Conservation (phyloP, 768 basidiomycete species). For the Tephrocybe sp. region DNA sequence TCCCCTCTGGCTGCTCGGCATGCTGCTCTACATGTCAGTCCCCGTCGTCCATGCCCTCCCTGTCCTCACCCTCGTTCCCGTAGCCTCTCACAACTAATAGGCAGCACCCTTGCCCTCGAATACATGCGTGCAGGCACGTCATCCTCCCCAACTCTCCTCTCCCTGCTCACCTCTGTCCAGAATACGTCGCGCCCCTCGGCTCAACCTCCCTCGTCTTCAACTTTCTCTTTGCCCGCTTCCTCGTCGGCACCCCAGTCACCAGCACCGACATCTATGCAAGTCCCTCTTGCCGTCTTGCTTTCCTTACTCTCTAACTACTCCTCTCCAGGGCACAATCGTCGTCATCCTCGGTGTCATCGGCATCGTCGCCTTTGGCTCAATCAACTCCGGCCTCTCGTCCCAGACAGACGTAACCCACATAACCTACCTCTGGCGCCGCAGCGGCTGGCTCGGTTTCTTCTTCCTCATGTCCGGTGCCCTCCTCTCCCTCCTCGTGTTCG, state of each 20-base stretch:
- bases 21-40: slow-evolving; percentile 88
- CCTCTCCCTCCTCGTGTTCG: slow-evolving; percentile 63
- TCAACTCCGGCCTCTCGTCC: slow-evolving; percentile 74
- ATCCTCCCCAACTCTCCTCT: not conserved
- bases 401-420: slow-evolving; percentile 77
- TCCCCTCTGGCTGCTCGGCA: slow-evolving; percentile 88
- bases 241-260: slow-evolving; percentile 85
- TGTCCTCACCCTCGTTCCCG: slow-evolving; percentile 13
- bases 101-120: slow-evolving; percentile 82
- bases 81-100: slow-evolving; percentile 83
- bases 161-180: slow-evolving; percentile 31
- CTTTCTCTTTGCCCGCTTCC: slow-evolving; percentile 89
- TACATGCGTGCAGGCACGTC: slow-evolving; percentile 80
- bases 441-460: slow-evolving; percentile 92
- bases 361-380: slow-evolving; percentile 84
- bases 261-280: slow-evolving; percentile 79
- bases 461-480: slow-evolving; percentile 75
- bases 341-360: slow-evolving; percentile 85
- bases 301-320: not conserved
- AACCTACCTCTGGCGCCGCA: slow-evolving; percentile 80
- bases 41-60: not conserved
- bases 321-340: slow-evolving; percentile 69
- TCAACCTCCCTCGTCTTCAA: slow-evolving; percentile 95
- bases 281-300: slow-evolving; percentile 4
- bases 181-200: slow-evolving; percentile 96